Evolutionary conservation across 2,329 filamentous ascomycete genomes (phyloP).

Genomic region (Cercospora citrullina): DNA sequence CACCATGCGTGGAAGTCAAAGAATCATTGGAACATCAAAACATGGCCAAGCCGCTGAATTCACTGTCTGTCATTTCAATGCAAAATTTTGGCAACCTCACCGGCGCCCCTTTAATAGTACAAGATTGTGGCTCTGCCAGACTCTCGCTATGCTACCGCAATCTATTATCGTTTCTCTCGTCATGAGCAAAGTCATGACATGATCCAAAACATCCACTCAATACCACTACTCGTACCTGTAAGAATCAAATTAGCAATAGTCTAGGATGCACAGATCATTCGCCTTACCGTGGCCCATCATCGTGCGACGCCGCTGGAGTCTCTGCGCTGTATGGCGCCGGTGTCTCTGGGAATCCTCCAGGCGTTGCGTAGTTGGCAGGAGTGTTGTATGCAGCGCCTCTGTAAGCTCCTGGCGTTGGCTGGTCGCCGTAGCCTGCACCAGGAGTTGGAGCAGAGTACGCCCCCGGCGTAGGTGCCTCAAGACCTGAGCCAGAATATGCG

Average conservation of each 20-base stretch:
- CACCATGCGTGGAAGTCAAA: not conserved
- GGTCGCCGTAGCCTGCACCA: constrained; percentile 37
- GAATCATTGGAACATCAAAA: not conserved
- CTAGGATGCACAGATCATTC: not conserved
- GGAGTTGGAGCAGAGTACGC: constrained; percentile 48
- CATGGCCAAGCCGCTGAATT: not conserved
- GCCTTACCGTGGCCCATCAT: constrained; percentile 19
- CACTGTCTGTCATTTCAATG: not conserved
- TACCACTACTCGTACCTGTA: constrained; percentile 6
- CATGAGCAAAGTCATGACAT: not conserved
- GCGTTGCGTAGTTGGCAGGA: constrained; percentile 34
- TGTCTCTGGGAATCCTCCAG: constrained; percentile 56
- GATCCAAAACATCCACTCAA: not conserved
- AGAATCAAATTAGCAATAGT: not conserved
- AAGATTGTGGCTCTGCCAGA: not conserved
- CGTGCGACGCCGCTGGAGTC: constrained; percentile 15
- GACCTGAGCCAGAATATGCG: constrained; percentile 56
- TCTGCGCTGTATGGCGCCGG: constrained; percentile 38
- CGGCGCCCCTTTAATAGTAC: not conserved
- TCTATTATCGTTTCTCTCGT: not conserved
- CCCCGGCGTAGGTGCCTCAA: constrained; percentile 62
- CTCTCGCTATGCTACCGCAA: constrained; percentile 8
- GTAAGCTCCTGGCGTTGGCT: constrained; percentile 44
- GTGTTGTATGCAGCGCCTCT: constrained; percentile 42
- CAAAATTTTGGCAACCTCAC: not conserved